phyloP scores from a whole-genome alignment of 306 rosid genomes.

The Senna siamea region DNA sequence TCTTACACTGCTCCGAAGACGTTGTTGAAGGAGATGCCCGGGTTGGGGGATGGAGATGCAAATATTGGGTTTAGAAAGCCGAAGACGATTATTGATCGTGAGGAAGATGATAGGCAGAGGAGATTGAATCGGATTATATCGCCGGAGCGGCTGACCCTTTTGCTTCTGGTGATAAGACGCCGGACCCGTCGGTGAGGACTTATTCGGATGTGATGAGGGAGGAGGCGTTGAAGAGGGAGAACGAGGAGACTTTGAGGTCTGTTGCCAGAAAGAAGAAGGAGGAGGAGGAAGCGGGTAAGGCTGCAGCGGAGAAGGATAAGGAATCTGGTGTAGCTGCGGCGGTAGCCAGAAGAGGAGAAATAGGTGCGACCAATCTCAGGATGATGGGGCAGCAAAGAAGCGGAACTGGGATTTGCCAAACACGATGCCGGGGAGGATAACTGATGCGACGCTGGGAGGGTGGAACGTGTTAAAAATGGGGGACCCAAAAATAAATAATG shows the following conservation, averaged over 20 bases:
- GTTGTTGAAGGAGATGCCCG: slow-evolving; percentile 60
- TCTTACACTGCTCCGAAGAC: slow-evolving; percentile 74
- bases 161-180: slow-evolving; percentile 73
- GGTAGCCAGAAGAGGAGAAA: slow-evolving; percentile 75
- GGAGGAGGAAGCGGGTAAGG: slow-evolving; percentile 58
- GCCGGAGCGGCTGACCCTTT: slow-evolving; percentile 71
- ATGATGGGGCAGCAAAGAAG: slow-evolving; percentile 54
- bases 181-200: slow-evolving; percentile 66
- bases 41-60: slow-evolving; percentile 50
- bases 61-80: too few relatives aligned
- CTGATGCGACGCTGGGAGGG: slow-evolving; percentile 68
- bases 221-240: slow-evolving; percentile 67
- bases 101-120: slow-evolving; percentile 61
- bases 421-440: slow-evolving; percentile 60
- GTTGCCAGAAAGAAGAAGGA: slow-evolving; percentile 70
- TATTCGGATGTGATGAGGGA: slow-evolving; percentile 74
- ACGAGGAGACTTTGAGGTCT: slow-evolving; percentile 60
- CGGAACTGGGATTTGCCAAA: slow-evolving; percentile 78
- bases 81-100: too few relatives aligned
- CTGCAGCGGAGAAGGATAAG: slow-evolving; percentile 37
- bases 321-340: too few relatives aligned
- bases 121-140: slow-evolving; percentile 63
- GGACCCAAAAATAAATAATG: too few relatives aligned
- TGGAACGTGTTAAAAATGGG: too few relatives aligned
- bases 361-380: slow-evolving; percentile 77